These are phyloP conservation scores for Diaporthe vexans DNA, from an alignment of 2,329 filamentous ascomycete species.

Conservation along the genomic window DNA sequence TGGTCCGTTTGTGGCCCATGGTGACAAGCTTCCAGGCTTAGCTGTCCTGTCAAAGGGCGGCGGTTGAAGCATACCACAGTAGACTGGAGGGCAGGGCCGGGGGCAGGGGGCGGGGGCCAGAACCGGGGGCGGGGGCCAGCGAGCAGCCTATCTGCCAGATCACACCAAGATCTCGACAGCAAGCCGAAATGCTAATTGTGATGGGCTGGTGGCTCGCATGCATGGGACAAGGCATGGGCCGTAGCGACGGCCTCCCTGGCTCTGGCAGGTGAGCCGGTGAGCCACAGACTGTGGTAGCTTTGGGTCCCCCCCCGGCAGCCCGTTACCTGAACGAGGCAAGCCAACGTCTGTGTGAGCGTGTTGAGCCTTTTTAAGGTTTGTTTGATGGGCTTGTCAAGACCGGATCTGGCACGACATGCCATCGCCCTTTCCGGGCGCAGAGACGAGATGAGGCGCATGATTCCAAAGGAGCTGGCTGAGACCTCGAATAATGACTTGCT, in stretches of 20 bases:
- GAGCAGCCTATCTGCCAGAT: constrained; percentile 20
- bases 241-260: constrained; percentile 15
- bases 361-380: constrained; percentile 23
- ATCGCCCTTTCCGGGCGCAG: constrained; percentile 16
- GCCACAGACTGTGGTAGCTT: not conserved
- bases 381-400: constrained; percentile 34
- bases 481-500: constrained; percentile 22
- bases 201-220: constrained; percentile 23
- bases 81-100: not conserved
- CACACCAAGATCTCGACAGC: constrained; percentile 31
- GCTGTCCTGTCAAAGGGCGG: constrained; percentile 21
- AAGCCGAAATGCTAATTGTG: constrained; percentile 31
- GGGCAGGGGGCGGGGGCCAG: constrained; percentile 3
- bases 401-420: constrained; percentile 24
- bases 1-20: constrained; percentile 29
- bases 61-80: constrained; percentile 2
- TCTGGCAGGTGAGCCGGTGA: not conserved
- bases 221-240: constrained; percentile 8
- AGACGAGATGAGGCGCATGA: constrained; percentile 31
- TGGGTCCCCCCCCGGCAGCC: constrained; percentile 7
- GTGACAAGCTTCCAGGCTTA: constrained; percentile 32
- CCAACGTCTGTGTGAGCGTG: constrained; percentile 18
- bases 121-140: constrained; percentile 4
- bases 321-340: constrained; percentile 18
- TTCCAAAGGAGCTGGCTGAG: constrained; percentile 12